Base-by-base conservation (phyloP, 345 rosid genomes). In the Eucalyptus erythrocorys region DNA sequence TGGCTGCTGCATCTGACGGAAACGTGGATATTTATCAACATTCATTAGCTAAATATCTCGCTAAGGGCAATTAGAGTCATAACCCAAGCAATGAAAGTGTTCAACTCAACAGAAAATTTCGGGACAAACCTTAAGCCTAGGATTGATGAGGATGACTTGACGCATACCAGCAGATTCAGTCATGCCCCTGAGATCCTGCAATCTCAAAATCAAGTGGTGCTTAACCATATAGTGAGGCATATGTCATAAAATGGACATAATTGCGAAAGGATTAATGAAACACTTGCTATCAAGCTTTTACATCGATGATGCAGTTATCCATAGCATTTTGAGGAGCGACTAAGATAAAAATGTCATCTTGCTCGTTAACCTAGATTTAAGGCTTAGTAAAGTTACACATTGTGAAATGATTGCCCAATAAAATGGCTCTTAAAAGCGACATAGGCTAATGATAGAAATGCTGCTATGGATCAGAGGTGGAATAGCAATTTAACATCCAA, bases 291-390 rank as follows among this genome's bases (percentile, higher is more conserved):
- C 71, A 34, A 91, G 88, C 81, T 90, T 87, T 94, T 93, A 97
- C 99, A 88, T 95, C 96, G 86, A 96, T 96, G 76, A 96, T 97
- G 88, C 99, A 97, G 87, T 97, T 97, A 59, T 99, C 99, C 55
- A 97, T 96, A 13, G 97, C 99, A 92, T 97, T 97, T 92, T 97
- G 97, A 79, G 99, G 99, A 92, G 98, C 98, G 87, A 96, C 96
- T 91, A 95, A 93, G 91, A 97, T 95, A 89, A 94, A 95, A 88
- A 97, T 89, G 92, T 96, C 99, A 90, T 97, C 99, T 90, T 94
- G 93, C 91, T 97, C 95, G 11, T 92, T 94, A 90, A 97, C 99
- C 90, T 97, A 59, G 66, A 27, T 27, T 11, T 59, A 68, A 32
- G 80, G 80, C 42, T 16, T 34, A 19, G 43, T 68, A 68, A 64